Evolutionary conservation across 768 basidiomycete species (phyloP), one percentile per base, ranked within the genome.

Genomic region (Sarcodon aspratus): DNA sequence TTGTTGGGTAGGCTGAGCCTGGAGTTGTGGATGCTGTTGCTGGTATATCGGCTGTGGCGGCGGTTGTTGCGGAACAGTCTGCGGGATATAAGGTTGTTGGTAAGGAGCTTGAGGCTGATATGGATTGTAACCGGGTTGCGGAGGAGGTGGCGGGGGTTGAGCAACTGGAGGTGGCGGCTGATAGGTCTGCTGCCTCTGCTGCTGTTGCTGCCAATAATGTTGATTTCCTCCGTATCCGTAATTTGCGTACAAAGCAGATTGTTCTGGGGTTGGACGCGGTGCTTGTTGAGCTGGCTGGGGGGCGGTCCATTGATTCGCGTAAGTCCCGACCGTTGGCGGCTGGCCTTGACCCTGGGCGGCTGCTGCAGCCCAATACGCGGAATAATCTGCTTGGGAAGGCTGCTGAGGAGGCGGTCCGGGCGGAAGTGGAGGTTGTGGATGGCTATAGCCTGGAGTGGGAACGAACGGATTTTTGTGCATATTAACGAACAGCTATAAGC

Each of bases 401-500:
- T 80, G 82, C 47, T 80, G 72, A 5, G 84, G 84, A 3, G 84
- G 82, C 40, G 82, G 85, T 8, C 84, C 85, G n/a, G 85, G 83
- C 45, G 86, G 86, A 37, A 87, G 68, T 38, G 85, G 86, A 2
- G 85, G 83, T 57, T 86, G 84, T 43, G 78, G 82, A 27, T 80
- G 75, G 11, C 77, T 74, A 59, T 82, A 87, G 36, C 73, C 71
- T 10, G 82, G 76, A 44, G 78, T 76, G 15, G 83, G 80, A 51
- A 80, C 72, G 55, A 89, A 89, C 0, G 86, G 86, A 62, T 89
- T 89, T 68, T 87, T 89, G 70, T 88, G 85, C 86, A 89, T 89
- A 46, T 12, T 46, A 9, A 46, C 40, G 15, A 42, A 42, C 17
- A 13, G 13, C 13, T 15, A 13, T 15, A 42, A 13, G 17, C 40